Conservation (phyloP, 495 filamentous ascomycete genomes). For the Bathelium albidoporum region DNA sequence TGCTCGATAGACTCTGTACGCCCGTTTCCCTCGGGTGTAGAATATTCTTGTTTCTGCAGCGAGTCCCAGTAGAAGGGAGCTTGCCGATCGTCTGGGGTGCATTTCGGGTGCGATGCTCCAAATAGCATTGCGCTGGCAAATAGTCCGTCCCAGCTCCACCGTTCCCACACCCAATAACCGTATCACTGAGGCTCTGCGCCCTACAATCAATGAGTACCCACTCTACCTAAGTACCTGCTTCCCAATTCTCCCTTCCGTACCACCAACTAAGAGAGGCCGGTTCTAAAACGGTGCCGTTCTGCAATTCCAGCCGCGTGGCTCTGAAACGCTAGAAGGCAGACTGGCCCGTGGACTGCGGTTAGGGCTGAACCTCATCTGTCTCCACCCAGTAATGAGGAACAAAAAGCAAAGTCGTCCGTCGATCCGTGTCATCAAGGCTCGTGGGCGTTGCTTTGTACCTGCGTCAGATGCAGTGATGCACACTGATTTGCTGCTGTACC, state of each 20-base stretch:
- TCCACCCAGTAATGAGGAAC: neutral
- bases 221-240: too few species aligned
- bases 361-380: neutral
- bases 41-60: neutral
- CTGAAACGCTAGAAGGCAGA: neutral
- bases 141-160: neutral
- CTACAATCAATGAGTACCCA: neutral
- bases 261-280: neutral
- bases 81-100: neutral
- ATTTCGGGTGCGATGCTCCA: neutral
- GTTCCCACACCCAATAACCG: neutral
- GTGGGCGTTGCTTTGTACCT: neutral
- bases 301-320: neutral
- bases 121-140: neutral
- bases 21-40: neutral
- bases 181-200: neutral
- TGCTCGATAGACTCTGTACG: neutral
- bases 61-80: neutral
- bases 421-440: neutral
- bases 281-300: neutral
- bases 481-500: constrained; percentile 2
- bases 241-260: neutral
- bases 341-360: neutral
- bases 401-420: neutral
- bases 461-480: neutral